Conservation (phyloP, 75 land plant species). For the Picea glauca region DNA sequence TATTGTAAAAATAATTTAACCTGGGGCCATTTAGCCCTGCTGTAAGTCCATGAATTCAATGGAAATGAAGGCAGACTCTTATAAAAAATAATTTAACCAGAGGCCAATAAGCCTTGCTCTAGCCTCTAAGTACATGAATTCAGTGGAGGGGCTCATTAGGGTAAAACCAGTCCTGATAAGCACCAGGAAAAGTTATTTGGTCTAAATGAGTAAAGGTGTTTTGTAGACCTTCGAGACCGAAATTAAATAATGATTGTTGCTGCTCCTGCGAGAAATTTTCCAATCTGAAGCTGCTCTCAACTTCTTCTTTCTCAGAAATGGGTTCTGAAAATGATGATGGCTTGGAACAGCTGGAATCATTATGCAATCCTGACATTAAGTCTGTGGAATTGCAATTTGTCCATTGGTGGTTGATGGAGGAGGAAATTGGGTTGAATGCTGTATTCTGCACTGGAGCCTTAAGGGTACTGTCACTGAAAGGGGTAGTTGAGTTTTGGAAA, state of each 20-base stretch:
- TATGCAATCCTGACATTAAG: background rate
- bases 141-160: too few species aligned
- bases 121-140: too few species aligned
- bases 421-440: background rate
- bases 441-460: background rate
- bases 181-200: background rate
- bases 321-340: constrained; percentile 1
- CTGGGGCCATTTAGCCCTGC: too few species aligned
- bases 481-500: background rate
- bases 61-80: too few species aligned
- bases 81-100: too few species aligned
- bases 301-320: background rate
- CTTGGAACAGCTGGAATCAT: constrained; percentile 1
- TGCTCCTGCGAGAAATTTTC: background rate
- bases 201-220: background rate
- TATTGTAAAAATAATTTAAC: too few species aligned
- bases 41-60: too few species aligned
- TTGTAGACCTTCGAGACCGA: constrained; percentile 1
- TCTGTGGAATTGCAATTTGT: background rate
- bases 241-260: background rate
- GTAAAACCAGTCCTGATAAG: background rate
- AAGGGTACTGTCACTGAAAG: background rate
- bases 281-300: constrained; percentile 3
- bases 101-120: too few species aligned
- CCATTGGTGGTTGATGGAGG: background rate